Evolutionary conservation across 495 filamentous ascomycete species (phyloP).

Genomic region (Gamarada debralockiae): DNA sequence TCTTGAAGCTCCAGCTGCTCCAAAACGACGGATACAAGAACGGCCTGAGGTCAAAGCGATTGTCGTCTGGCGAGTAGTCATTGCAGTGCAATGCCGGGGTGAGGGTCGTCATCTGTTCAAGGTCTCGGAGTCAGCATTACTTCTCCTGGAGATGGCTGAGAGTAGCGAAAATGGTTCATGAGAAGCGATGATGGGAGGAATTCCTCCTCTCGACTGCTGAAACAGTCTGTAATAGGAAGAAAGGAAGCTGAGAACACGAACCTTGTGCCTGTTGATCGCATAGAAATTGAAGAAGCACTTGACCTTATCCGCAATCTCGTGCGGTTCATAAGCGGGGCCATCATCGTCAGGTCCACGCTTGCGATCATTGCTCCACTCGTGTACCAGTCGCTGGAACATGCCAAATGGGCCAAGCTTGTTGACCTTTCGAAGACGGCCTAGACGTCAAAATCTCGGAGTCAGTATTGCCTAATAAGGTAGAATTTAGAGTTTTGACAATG

Average conservation of each 20-base stretch:
- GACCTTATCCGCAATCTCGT: conserved; percentile 52
- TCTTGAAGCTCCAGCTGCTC: conserved; percentile 44
- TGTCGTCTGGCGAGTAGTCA: conserved; percentile 60
- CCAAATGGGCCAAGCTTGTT: conserved; percentile 69
- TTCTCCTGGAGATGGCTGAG: no score
- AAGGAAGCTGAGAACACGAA: background rate
- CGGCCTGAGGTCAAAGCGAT: conserved; percentile 63
- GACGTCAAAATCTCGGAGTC: no score
- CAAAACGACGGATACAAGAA: conserved; percentile 50
- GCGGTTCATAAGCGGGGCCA: no score
- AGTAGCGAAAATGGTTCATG: no score
- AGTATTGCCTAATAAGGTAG: no score
- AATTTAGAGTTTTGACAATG: no score
- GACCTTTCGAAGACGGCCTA: conserved; percentile 63
- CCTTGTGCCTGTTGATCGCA: conserved; percentile 43
- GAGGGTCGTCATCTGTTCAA: conserved; percentile 29
- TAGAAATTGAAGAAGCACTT: conserved; percentile 66
- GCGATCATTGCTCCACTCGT: conserved; percentile 52
- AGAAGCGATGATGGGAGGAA: no score
- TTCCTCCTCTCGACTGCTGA: no score
- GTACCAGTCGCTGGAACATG: conserved; percentile 65
- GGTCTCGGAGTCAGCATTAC: no score
- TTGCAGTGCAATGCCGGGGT: conserved; percentile 56
- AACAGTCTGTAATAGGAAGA: no score
- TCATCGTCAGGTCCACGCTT: no score